Conservation (phyloP, 2,329 filamentous ascomycete species). For the Biscogniauxia sp. region DNA sequence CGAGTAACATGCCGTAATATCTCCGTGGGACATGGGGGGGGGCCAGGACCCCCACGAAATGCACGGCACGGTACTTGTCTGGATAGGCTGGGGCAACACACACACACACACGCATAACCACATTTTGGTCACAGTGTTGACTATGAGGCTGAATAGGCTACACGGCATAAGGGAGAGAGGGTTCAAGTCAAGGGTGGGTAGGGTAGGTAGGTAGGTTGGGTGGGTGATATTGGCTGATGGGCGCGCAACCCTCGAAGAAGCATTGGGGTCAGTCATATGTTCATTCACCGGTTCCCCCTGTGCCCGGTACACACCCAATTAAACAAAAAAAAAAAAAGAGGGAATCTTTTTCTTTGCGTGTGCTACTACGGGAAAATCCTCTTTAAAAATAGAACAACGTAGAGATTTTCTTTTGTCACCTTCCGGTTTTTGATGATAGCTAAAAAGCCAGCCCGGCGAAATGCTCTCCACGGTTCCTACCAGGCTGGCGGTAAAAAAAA, state of each 20-base stretch:
- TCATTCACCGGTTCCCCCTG: no score
- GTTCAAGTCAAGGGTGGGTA: background rate
- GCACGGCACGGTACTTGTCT: background rate
- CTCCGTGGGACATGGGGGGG: background rate
- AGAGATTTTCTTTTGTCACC: background rate
- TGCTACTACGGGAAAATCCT: background rate
- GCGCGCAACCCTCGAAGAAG: no score
- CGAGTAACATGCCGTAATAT: background rate
- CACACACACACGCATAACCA: background rate
- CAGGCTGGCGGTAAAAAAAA: no score
- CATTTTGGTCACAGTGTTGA: background rate
- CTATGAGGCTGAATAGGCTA: background rate
- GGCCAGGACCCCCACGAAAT: background rate
- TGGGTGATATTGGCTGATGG: background rate
- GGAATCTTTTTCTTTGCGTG: no score
- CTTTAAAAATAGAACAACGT: background rate
- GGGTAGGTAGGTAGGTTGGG: no score
- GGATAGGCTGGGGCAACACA: background rate
- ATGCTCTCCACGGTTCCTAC: no score
- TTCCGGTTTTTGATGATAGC: background rate
- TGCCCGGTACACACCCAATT: no score
- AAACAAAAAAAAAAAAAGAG: no score
- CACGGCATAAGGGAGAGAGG: no score
- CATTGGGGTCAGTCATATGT: no score
- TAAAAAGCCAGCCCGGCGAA: background rate